Percentiles rank a stretch among this genome's conserved stretches.
These are phyloP conservation scores for Ophiostoma perfectum DNA, from an alignment of 2,329 filamentous ascomycete genomes.

Conservation along the genomic window DNA sequence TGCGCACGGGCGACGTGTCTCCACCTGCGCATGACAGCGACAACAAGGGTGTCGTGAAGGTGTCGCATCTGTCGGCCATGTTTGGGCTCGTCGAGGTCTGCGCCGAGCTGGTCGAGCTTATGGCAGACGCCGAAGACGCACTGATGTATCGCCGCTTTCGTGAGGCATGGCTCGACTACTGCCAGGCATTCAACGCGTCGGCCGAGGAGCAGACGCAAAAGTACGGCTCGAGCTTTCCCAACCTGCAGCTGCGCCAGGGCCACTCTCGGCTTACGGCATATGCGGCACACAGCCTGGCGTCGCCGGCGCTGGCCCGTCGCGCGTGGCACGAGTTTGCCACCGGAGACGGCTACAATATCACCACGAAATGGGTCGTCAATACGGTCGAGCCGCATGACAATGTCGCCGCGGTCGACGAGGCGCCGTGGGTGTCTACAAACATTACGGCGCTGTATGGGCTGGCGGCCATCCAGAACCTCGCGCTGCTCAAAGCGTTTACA, in stretches of 20 bases:
- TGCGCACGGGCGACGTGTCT: not conserved
- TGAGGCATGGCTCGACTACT: not conserved
- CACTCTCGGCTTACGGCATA: constrained; percentile 1
- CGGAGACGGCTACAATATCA: not conserved
- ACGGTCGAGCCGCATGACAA: not conserved
- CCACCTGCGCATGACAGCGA: not conserved
- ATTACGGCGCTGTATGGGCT: constrained; percentile 4
- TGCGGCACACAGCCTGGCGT: not conserved
- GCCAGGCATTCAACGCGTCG: not conserved
- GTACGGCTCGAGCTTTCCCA: constrained; percentile 1
- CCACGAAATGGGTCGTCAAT: not conserved
- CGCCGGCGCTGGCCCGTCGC: not conserved
- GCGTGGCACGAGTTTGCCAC: constrained; percentile 10
- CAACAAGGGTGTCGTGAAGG: not conserved
- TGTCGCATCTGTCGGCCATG: constrained; percentile 9
- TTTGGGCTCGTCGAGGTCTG: constrained; percentile 10
- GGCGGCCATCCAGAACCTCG: not conserved
- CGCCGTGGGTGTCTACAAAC: constrained; percentile 9
- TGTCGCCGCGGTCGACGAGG: not conserved
- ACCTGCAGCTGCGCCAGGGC: constrained; percentile 8
- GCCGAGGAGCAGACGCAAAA: not conserved
- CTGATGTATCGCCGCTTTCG: not conserved
- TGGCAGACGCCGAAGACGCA: not conserved
- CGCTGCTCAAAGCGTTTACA: not conserved
- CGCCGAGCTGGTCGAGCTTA: not conserved